Evolutionary conservation across 2,329 filamentous ascomycete species (phyloP).

Genomic region (Trichoderma breve): DNA sequence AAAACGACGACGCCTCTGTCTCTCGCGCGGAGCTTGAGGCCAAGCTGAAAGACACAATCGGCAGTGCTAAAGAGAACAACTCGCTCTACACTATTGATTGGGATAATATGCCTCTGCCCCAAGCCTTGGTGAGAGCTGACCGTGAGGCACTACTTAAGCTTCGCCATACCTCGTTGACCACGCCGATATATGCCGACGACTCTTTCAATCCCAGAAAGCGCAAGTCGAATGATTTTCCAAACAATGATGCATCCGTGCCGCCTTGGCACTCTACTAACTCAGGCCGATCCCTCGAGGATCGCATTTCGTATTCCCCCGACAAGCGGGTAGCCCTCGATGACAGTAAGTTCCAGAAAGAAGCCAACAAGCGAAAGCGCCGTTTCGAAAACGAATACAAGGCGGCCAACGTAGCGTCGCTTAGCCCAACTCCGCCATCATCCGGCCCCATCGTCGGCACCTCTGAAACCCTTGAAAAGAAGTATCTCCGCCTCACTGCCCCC

Average conservation of each 20-base stretch:
- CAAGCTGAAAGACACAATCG: slow-evolving; percentile 84
- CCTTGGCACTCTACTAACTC: slow-evolving; percentile 75
- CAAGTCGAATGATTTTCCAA: slow-evolving; percentile 68
- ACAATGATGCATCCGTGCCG: slow-evolving; percentile 52
- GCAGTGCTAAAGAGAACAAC: slow-evolving; percentile 71
- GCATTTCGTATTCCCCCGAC: slow-evolving; percentile 60
- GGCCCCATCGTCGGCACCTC: slow-evolving; percentile 84
- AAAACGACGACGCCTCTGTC: slow-evolving; percentile 64
- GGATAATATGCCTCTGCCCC: slow-evolving; percentile 78
- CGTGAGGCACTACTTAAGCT: slow-evolving; percentile 51
- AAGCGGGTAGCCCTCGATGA: slow-evolving; percentile 47
- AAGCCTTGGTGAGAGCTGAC: slow-evolving; percentile 75
- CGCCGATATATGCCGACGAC: slow-evolving; percentile 26
- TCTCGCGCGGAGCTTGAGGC: slow-evolving; percentile 70
- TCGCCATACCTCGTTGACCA: slow-evolving; percentile 28
- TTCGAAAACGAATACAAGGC: slow-evolving; percentile 69
- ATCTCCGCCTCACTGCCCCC: slow-evolving; percentile 87
- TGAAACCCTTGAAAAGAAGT: slow-evolving; percentile 84
- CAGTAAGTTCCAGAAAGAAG: slow-evolving; percentile 91
- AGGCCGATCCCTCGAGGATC: slow-evolving; percentile 63
- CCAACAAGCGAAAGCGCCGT: slow-evolving; percentile 85
- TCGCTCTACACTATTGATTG: slow-evolving; percentile 75
- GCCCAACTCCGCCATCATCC: slow-evolving; percentile 54
- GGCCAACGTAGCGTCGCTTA: slow-evolving; percentile 54
- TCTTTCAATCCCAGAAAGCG: slow-evolving; percentile 65